Evolutionary conservation across 139 green algal species (phyloP).

Genomic region (Micractinium sp.): DNA sequence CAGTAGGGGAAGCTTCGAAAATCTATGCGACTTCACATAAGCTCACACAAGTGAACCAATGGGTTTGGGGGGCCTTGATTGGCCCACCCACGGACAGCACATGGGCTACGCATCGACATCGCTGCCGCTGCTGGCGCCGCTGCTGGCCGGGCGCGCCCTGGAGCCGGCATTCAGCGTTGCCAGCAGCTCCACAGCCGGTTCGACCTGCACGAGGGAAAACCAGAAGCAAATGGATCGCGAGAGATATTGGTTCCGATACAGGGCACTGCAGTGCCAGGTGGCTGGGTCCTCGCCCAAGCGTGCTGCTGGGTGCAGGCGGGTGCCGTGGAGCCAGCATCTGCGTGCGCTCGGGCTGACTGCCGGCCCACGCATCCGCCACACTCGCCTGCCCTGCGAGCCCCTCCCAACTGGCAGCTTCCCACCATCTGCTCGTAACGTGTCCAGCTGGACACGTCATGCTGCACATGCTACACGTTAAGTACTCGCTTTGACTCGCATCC

Average conservation of each 20-base stretch:
- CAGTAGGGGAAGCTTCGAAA: neutral
- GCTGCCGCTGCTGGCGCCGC: conserved; percentile 10
- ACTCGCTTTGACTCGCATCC: neutral
- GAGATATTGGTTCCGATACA: too few species aligned
- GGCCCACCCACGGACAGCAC: too few species aligned
- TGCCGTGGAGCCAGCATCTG: neutral
- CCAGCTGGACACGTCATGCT: neutral
- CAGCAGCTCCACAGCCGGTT: conserved; percentile 70
- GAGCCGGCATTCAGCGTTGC: conserved; percentile 43
- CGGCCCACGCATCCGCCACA: too few species aligned
- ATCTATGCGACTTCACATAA: neutral
- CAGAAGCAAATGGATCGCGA: neutral
- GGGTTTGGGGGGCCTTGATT: too few species aligned
- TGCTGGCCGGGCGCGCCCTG: neutral
- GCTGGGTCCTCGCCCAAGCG: too few species aligned
- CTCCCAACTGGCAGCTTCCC: too few species aligned
- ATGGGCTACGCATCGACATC: neutral
- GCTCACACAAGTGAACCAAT: too few species aligned
- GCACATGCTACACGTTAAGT: neutral
- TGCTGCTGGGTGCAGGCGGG: neutral
- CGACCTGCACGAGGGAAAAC: conserved; percentile 44
- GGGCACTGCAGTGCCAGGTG: too few species aligned
- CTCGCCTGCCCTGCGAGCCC: too few species aligned
- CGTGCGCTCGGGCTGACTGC: too few species aligned
- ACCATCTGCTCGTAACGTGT: neutral